phyloP scores from a whole-genome alignment of 1,139 yeast species.

The Meyerozyma smithsonii region DNA sequence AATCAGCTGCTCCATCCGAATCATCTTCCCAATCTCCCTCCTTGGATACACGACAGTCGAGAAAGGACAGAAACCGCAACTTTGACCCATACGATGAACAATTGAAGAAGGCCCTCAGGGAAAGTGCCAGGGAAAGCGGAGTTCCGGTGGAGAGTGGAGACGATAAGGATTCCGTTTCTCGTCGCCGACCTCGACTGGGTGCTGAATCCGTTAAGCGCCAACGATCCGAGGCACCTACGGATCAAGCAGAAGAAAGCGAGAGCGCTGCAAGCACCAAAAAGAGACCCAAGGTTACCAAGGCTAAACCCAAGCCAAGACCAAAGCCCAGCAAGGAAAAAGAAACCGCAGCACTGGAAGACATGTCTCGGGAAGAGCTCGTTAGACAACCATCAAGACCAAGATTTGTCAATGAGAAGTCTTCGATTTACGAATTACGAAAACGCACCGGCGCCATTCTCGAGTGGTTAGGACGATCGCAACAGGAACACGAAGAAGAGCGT shows the following conservation, averaged over 20 bases:
- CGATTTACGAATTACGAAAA: conserved; percentile 77
- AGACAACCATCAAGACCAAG: conserved; percentile 79
- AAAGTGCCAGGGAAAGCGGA: conserved; percentile 51
- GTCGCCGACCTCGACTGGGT: conserved; percentile 5
- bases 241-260: conserved; percentile 11
- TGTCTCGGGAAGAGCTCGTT: conserved; percentile 24
- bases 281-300: conserved; percentile 11
- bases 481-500: conserved; percentile 72
- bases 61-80: conserved; percentile 32
- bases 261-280: conserved; percentile 8
- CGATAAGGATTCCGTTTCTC: conserved; percentile 7
- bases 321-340: conserved; percentile 8
- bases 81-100: conserved; percentile 65
- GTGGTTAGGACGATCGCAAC: conserved; percentile 79
- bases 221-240: neutral
- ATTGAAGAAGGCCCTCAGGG: conserved; percentile 65
- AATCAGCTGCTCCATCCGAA: conserved; percentile 3
- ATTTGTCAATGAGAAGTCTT: conserved; percentile 67
- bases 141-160: conserved; percentile 9
- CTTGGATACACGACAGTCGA: conserved; percentile 3
- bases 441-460: conserved; percentile 88
- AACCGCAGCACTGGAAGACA: conserved; percentile 15
- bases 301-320: conserved; percentile 12
- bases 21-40: conserved; percentile 1
- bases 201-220: neutral